These are phyloP conservation scores for Globisporangium okanoganense DNA, from an alignment of 352 stramenopile species.

Conservation along the genomic window DNA sequence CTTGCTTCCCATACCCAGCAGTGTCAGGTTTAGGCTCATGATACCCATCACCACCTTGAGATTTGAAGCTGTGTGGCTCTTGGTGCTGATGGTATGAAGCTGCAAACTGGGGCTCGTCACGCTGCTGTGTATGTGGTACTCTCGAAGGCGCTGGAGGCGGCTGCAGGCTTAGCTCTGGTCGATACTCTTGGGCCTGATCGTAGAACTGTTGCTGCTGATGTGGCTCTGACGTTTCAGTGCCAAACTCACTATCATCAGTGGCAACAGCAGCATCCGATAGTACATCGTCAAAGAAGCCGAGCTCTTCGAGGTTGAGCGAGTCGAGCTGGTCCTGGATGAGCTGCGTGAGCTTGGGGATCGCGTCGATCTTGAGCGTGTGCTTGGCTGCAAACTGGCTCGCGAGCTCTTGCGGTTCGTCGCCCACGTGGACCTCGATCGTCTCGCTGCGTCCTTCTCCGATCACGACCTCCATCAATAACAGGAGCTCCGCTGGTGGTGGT, in stretches of 20 bases:
- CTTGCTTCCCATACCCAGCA: conserved; percentile 11
- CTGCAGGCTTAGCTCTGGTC: not conserved
- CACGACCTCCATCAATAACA: conserved; percentile 75
- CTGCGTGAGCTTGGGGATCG: conserved; percentile 42
- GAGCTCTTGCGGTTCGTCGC: conserved; percentile 41
- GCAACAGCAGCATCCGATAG: not conserved
- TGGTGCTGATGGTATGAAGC: not conserved
- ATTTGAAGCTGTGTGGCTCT: not conserved
- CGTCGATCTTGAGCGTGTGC: conserved; percentile 46
- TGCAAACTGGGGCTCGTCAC: not conserved
- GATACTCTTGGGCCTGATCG: not conserved
- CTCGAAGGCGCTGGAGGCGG: not conserved
- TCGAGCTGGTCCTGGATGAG: conserved; percentile 62
- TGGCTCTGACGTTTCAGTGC: not conserved
- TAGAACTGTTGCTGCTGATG: not conserved
- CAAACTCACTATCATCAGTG: not conserved
- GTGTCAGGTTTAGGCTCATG: not conserved
- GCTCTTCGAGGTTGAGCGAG: conserved; percentile 20
- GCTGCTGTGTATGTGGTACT: not conserved
- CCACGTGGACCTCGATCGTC: conserved; percentile 62
- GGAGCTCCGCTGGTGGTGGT: conserved; percentile 31
- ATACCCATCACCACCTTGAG: not conserved
- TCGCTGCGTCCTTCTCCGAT: conserved; percentile 65
- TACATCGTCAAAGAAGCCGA: not conserved
- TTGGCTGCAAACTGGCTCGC: conserved; percentile 46